These are phyloP conservation scores for Balakata baccata DNA, from an alignment of 345 rosid genomes.

Conservation along the genomic window DNA sequence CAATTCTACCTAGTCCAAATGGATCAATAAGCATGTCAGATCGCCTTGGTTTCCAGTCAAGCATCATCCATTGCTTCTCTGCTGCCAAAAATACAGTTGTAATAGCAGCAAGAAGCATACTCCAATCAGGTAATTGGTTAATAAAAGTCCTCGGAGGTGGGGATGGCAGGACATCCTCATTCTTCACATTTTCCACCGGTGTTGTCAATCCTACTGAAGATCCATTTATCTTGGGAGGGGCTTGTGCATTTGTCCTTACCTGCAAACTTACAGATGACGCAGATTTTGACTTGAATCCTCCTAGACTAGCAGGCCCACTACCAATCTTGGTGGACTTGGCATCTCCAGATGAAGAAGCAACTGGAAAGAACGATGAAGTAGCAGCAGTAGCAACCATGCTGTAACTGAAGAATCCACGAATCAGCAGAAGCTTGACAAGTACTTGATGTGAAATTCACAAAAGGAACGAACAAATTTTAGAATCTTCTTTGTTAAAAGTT, in stretches of 20 bases:
- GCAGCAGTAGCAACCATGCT: constrained; percentile 80
- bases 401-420: constrained; percentile 9
- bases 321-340: constrained; percentile 44
- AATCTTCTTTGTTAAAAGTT: background rate
- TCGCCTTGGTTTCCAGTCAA: constrained; percentile 93
- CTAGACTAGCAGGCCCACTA: constrained; percentile 45
- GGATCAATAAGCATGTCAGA: constrained; percentile 84
- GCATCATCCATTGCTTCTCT: constrained; percentile 99
- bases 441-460: background rate
- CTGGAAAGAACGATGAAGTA: constrained; percentile 63
- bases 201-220: constrained; percentile 47
- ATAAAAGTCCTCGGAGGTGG: constrained; percentile 87
- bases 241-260: constrained; percentile 85
- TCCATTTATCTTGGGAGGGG: constrained; percentile 85
- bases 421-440: background rate
- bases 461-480: background rate
- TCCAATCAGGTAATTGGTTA: constrained; percentile 97
- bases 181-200: constrained; percentile 47
- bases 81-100: constrained; percentile 96
- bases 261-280: constrained; percentile 54
- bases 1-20: constrained; percentile 77
- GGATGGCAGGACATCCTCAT: constrained; percentile 41
- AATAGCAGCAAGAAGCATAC: constrained; percentile 98
- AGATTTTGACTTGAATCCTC: constrained; percentile 43
- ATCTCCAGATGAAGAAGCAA: constrained; percentile 52